These are phyloP conservation scores for Blastomyces gilchristii DNA, from an alignment of 2,329 filamentous ascomycete genomes.

Conservation along the genomic window DNA sequence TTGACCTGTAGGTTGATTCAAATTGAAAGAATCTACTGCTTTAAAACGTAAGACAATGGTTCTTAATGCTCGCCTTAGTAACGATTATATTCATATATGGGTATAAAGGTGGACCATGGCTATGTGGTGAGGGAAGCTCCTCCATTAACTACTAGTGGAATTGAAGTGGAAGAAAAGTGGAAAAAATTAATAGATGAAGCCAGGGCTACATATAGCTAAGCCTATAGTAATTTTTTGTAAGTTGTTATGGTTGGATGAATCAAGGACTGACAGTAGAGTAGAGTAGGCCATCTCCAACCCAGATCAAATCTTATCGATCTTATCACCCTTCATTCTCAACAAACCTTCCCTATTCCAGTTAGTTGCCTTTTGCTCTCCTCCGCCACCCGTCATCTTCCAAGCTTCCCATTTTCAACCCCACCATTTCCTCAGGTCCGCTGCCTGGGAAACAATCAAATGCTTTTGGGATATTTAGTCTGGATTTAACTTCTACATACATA, in stretches of 20 bases:
- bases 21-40: not conserved
- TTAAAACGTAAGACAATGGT: not conserved
- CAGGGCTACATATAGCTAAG: too few relatives aligned
- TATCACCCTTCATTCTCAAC: not conserved
- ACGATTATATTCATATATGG: not conserved
- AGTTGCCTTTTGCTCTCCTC: not conserved
- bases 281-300: not conserved
- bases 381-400: not conserved
- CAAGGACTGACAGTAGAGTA: not conserved
- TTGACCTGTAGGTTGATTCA: not conserved
- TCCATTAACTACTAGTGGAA: too few relatives aligned
- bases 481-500: not conserved
- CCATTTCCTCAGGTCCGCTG: not conserved
- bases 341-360: not conserved
- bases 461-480: not conserved
- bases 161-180: too few relatives aligned
- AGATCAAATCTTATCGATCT: conserved; percentile 8
- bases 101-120: too few relatives aligned
- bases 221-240: too few relatives aligned
- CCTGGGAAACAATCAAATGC: not conserved
- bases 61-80: not conserved
- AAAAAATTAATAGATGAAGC: too few relatives aligned
- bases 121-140: too few relatives aligned
- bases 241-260: too few relatives aligned
- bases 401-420: not conserved